Evolutionary conservation across 148 eudicot genomes (phyloP).

Genomic region (Rhododendron ferrugineum): DNA sequence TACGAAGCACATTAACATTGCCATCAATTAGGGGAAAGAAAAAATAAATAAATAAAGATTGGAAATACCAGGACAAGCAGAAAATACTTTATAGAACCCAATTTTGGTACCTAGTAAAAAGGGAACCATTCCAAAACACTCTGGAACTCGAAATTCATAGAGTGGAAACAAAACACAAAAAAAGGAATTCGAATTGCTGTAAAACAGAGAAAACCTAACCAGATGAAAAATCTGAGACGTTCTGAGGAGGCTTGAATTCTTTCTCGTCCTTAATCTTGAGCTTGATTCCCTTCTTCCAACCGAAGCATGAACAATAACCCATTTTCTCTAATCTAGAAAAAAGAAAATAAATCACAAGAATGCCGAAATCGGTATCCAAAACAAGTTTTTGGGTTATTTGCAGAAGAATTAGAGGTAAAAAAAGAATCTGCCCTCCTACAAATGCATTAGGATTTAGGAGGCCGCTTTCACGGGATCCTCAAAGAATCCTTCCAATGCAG

Average conservation of each 20-base stretch:
- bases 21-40: neutral
- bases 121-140: neutral
- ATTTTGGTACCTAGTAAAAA: neutral
- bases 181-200: neutral
- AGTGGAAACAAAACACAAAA: neutral
- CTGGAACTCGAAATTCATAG: neutral
- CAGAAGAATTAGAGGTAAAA: neutral
- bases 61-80: neutral
- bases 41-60: neutral
- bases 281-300: slow-evolving; percentile 10
- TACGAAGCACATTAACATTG: neutral
- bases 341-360: neutral
- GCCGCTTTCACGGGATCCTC: neutral
- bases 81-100: neutral
- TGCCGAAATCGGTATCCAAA: neutral
- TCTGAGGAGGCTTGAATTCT: neutral
- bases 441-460: neutral
- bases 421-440: neutral
- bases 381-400: neutral
- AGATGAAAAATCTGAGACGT: slow-evolving; percentile 6
- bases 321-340: slow-evolving; percentile 1
- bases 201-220: slow-evolving; percentile 9
- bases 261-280: neutral
- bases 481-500: neutral
- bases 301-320: slow-evolving; percentile 17